These are phyloP conservation scores for Sclerotinia nivalis DNA, from an alignment of 2,329 filamentous ascomycete genomes.

Conservation along the genomic window DNA sequence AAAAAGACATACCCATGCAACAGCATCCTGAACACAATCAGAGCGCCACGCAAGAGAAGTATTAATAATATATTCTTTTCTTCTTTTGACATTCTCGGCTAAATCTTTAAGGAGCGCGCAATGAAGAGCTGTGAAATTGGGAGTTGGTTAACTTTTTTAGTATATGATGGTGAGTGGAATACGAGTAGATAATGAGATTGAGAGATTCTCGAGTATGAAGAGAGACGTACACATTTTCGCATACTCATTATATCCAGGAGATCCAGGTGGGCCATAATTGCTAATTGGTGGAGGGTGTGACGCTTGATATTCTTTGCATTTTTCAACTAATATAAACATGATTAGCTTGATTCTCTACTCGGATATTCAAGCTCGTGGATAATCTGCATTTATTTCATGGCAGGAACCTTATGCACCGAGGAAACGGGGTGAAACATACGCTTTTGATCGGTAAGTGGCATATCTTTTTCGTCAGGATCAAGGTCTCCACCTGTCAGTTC, in stretches of 20 bases:
- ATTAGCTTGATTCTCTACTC: not conserved
- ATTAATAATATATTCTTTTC: not conserved
- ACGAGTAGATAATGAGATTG: not conserved
- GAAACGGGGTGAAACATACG: not conserved
- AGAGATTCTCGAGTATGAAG: not conserved
- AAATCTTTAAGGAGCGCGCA: not conserved
- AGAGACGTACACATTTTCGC: not conserved
- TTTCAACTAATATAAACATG: not conserved
- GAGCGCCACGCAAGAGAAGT: not conserved
- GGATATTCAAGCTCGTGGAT: not conserved
- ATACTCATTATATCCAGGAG: not conserved
- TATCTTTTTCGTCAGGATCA: not conserved
- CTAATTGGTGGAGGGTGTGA: not conserved
- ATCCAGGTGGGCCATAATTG: not conserved
- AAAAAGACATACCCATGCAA: not conserved
- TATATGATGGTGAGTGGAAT: not conserved
- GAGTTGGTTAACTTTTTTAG: not conserved
- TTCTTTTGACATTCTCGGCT: not conserved
- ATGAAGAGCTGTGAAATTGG: not conserved
- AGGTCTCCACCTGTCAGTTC: not conserved
- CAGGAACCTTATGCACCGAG: not conserved
- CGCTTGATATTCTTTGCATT: not conserved
- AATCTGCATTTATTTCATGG: not conserved
- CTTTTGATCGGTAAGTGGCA: not conserved
- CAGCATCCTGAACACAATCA: not conserved